These are phyloP conservation scores for Coprinopsis sp. DNA, from an alignment of 768 basidiomycete species.

Conservation along the genomic window DNA sequence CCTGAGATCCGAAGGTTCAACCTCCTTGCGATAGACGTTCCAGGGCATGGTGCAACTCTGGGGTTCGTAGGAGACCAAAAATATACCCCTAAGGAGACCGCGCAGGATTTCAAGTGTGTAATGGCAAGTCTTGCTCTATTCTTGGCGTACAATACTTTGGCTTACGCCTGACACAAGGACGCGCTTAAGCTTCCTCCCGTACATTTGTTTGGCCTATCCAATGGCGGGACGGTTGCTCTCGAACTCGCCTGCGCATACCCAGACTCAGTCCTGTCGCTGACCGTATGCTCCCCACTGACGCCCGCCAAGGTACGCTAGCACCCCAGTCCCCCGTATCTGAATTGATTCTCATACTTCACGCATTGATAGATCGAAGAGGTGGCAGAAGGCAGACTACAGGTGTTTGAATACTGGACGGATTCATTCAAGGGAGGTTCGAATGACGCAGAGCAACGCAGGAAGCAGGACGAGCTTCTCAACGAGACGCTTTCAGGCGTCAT, in stretches of 20 bases:
- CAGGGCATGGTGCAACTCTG: constrained; percentile 28
- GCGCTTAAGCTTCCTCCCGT: constrained; percentile 28
- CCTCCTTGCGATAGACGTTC: constrained; percentile 31
- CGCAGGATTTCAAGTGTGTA: constrained; percentile 27
- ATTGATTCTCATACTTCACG: background rate
- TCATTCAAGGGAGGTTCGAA: constrained; percentile 12
- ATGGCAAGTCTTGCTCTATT: constrained; percentile 22
- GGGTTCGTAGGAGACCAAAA: constrained; percentile 19
- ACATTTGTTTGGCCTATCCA: constrained; percentile 33
- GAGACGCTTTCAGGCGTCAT: constrained; percentile 19
- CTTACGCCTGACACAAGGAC: constrained; percentile 16
- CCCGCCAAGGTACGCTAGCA: constrained; percentile 25
- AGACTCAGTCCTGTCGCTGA: constrained; percentile 27
- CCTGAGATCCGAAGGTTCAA: constrained; percentile 33
- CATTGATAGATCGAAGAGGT: constrained; percentile 24
- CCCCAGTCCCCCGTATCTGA: background rate
- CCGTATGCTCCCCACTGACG: constrained; percentile 32
- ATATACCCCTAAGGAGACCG: constrained; percentile 27
- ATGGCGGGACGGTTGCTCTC: constrained; percentile 29
- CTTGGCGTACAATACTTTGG: background rate
- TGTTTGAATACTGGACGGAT: constrained; percentile 20
- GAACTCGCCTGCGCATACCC: constrained; percentile 30
- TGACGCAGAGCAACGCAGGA: constrained; percentile 4
- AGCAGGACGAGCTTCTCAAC: constrained; percentile 12
- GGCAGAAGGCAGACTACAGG: constrained; percentile 22